A percentile compares a stretch with the other conserved stretches of the same genome.
Conservation (phyloP, 1,139 yeast genomes). For the Suhomyces ambrosiae region DNA sequence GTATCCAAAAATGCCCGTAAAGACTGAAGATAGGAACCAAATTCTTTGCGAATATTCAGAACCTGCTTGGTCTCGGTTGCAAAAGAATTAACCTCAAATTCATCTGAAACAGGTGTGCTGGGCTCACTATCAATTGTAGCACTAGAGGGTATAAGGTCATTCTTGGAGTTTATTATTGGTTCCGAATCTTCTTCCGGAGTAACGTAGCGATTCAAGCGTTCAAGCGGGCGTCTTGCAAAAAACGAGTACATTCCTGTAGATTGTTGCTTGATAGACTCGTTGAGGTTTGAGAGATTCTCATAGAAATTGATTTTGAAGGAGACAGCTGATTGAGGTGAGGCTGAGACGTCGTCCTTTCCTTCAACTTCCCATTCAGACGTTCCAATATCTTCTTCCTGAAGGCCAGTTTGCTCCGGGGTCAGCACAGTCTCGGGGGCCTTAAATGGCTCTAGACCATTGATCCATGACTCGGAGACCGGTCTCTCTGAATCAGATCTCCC, state of each 20-base stretch:
- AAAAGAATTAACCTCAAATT: too few species aligned
- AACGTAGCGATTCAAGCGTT: slow-evolving; percentile 22
- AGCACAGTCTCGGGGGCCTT: too few species aligned
- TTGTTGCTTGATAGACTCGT: slow-evolving; percentile 29
- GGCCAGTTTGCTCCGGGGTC: too few species aligned
- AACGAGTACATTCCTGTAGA: slow-evolving; percentile 28
- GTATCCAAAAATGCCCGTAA: slow-evolving; percentile 19
- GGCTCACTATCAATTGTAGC: too few species aligned
- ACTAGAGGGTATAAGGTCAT: too few species aligned
- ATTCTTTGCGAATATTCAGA: not conserved
- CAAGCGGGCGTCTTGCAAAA: slow-evolving; percentile 21
- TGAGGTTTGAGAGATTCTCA: slow-evolving; percentile 29
- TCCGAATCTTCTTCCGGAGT: slow-evolving; percentile 5
- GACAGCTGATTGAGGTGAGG: slow-evolving; percentile 2
- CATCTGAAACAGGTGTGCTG: too few species aligned
- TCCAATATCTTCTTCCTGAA: not conserved
- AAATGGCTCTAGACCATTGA: slow-evolving; percentile 1
- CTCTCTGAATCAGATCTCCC: slow-evolving; percentile 1
- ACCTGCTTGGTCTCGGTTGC: not conserved
- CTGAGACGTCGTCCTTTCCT: too few species aligned
- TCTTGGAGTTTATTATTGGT: too few species aligned
- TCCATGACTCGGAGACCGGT: slow-evolving; percentile 5
- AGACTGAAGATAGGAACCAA: slow-evolving; percentile 6
- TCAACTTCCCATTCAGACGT: too few species aligned
- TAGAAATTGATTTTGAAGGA: slow-evolving; percentile 25